Base-by-base conservation (phyloP, 164 flowering plant genomes). In the Nymphaea colorata region DNA sequence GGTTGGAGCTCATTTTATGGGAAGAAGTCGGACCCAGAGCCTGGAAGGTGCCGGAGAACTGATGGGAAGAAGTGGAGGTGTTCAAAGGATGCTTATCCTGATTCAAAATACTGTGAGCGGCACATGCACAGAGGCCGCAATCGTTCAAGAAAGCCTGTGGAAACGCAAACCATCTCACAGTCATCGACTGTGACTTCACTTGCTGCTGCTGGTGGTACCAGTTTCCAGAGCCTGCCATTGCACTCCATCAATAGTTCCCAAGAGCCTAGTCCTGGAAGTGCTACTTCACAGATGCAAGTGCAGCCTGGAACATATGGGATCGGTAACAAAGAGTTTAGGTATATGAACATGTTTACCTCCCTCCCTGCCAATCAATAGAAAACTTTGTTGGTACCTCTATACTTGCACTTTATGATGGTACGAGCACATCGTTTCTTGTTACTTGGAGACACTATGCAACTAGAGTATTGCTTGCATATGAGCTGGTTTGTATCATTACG, bases 101-200 rank as follows among this genome's bases (percentile, higher is more conserved):
- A 85, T 78, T 84, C 88, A 62, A 87, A 87, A 75, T 87, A 85
- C 74, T 87, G 92, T 64, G 89, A 85, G 84, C 84, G 89, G 78
- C 91, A 87, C 79, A 87, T 87, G 91, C 89, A 87, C 70, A 79
- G 91, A 64, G 91, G 91, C 66, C 77, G 80, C 69, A 85, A 84
- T 84, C 92, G 92, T 89, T 89, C 96, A 86, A 89, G 94, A 89
- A 92, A 92, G 96, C 97, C 84, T 87, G 95, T 91, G 94, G 97
- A 91, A 91, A 82, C 66, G 7, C 91, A 85, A 82, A 76, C 88
- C 53, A 74, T 76, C 62, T 77, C 89, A 61, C 93, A 83, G 81
- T 85, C 92, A 3, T 83, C 97, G 73, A 79, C 87, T 73, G 69
- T 75, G 60, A 69, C 79, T 2, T 79, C 89, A 14, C 73, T 81